These are phyloP conservation scores for Arthrocladium fulminans DNA, from an alignment of 2,329 filamentous ascomycete genomes.

Conservation along the genomic window DNA sequence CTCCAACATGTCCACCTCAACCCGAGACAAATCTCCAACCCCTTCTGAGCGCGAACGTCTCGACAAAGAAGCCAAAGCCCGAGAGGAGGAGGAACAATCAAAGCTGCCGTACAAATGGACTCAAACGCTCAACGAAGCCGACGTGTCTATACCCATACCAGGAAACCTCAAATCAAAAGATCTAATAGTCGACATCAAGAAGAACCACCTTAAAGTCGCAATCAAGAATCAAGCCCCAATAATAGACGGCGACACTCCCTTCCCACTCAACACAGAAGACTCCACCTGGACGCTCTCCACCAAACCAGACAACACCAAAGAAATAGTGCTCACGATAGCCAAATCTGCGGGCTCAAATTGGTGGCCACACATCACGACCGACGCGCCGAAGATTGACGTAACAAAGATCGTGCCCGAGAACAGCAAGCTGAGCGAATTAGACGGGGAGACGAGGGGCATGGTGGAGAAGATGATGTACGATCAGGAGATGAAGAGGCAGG, in stretches of 20 bases:
- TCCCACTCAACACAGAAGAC: slow-evolving; percentile 72
- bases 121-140: slow-evolving; percentile 82
- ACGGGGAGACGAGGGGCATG: slow-evolving; percentile 91
- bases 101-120: slow-evolving; percentile 95
- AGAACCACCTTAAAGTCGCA: slow-evolving; percentile 64
- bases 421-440: slow-evolving; percentile 81
- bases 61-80: slow-evolving; percentile 48
- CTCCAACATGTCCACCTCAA: background rate
- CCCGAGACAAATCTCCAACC: slow-evolving; percentile 25
- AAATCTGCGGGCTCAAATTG: slow-evolving; percentile 97
- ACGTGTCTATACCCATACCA: slow-evolving; percentile 68
- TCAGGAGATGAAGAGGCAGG: slow-evolving; percentile 91
- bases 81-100: slow-evolving; percentile 78
- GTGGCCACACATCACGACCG: slow-evolving; percentile 88
- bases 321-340: slow-evolving; percentile 82
- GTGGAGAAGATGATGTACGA: slow-evolving; percentile 99
- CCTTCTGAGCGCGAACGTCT: slow-evolving; percentile 47
- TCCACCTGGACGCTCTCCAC: slow-evolving; percentile 87
- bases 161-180: slow-evolving; percentile 78
- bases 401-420: slow-evolving; percentile 91
- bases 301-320: slow-evolving; percentile 53
- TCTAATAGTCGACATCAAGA: slow-evolving; percentile 72
- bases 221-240: slow-evolving; percentile 84
- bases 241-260: slow-evolving; percentile 73
- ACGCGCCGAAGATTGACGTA: slow-evolving; percentile 85